phyloP scores from a whole-genome alignment of 768 basidiomycete species.

The Russula ochroleuca region DNA sequence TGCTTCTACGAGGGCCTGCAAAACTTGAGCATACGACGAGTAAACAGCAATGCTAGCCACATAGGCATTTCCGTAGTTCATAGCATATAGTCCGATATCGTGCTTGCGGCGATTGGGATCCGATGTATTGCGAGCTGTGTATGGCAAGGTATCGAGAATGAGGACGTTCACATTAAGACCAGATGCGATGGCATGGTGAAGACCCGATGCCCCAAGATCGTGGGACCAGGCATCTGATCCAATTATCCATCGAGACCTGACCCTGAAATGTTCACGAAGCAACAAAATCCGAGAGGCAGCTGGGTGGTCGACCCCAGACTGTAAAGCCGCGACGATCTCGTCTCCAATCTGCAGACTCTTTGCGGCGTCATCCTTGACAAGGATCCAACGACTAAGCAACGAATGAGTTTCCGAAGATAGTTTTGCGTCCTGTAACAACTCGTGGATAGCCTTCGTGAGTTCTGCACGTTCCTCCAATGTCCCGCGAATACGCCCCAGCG shows the following conservation, averaged over 20 bases:
- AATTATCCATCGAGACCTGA: constrained; percentile 89
- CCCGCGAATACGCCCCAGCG: constrained; percentile 85
- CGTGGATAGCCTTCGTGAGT: constrained; percentile 60
- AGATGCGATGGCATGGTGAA: constrained; percentile 92
- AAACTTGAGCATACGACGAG: constrained; percentile 90
- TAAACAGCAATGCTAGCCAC: constrained; percentile 95
- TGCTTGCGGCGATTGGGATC: constrained; percentile 83
- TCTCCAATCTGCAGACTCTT: constrained; percentile 59
- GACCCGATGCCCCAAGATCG: constrained; percentile 90
- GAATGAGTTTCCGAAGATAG: constrained; percentile 57
- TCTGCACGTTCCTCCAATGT: constrained; percentile 70
- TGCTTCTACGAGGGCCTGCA: constrained; percentile 88
- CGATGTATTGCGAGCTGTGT: constrained; percentile 65
- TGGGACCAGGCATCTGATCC: constrained; percentile 98
- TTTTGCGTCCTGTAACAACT: constrained; percentile 52
- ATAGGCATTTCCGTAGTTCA: constrained; percentile 97
- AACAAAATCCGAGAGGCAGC: constrained; percentile 54
- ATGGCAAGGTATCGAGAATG: constrained; percentile 89
- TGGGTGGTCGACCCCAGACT: constrained; percentile 40
- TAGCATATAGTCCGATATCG: constrained; percentile 95
- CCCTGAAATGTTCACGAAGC: constrained; percentile 57
- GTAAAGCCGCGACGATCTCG: constrained; percentile 50
- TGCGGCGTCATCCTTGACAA: constrained; percentile 62
- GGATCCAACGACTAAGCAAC: constrained; percentile 74
- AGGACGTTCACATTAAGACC: constrained; percentile 92